Evolutionary conservation across 2,329 filamentous ascomycete genomes (phyloP).

Genomic region (Botrytis aclada): DNA sequence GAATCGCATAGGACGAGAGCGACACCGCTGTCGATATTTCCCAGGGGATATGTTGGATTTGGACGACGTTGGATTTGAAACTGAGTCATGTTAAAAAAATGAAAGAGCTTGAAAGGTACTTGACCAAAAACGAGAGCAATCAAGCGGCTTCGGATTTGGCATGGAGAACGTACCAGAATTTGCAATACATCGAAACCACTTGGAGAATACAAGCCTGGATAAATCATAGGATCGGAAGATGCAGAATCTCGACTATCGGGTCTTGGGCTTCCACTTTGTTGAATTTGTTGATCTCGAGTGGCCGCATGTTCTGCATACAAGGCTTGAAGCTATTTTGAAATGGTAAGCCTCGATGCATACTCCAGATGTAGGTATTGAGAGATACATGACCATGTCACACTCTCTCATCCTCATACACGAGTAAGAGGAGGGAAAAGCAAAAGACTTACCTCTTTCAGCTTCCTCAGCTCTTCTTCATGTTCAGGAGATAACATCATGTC

Average conservation of each 20-base stretch:
- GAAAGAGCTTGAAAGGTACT: background rate
- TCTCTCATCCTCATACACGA: background rate
- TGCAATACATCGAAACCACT: slow-evolving; percentile 55
- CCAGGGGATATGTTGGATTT: slow-evolving; percentile 81
- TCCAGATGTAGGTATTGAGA: background rate
- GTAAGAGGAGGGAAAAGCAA: background rate
- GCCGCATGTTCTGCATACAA: slow-evolving; percentile 7
- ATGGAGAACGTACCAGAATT: slow-evolving; percentile 49
- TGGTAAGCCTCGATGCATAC: background rate
- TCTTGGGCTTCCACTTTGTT: background rate
- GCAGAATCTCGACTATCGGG: slow-evolving; percentile 6
- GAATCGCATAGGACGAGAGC: slow-evolving; percentile 92
- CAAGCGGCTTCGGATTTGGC: background rate
- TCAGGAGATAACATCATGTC: slow-evolving; percentile 18
- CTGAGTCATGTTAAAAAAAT: slow-evolving; percentile 19
- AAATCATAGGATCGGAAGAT: slow-evolving; percentile 48
- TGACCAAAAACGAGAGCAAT: background rate
- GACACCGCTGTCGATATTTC: slow-evolving; percentile 86
- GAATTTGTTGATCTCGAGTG: background rate
- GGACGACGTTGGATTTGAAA: slow-evolving; percentile 68
- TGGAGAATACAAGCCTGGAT: slow-evolving; percentile 53
- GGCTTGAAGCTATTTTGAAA: background rate
- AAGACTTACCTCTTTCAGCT: slow-evolving; percentile 25
- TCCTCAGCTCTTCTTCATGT: slow-evolving; percentile 23
- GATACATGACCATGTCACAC: background rate